Percentiles rank a stretch among this genome's conserved stretches.
phyloP scores from a whole-genome alignment of 305 asterid species.

The Rubia tinctorum region DNA sequence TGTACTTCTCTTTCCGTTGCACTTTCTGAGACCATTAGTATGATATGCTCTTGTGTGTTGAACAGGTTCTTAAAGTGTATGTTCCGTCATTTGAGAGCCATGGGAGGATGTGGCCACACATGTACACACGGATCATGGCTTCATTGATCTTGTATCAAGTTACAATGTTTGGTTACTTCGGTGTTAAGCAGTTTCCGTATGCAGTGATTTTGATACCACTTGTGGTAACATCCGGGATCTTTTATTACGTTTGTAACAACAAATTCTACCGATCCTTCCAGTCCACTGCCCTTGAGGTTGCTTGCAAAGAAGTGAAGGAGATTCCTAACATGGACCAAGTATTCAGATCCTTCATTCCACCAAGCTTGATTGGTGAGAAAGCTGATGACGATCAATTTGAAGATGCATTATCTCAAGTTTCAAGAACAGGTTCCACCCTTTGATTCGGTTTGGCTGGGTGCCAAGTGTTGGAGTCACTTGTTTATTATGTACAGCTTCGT shows the following conservation, averaged over 20 bases:
- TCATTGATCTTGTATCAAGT: slow-evolving; percentile 59
- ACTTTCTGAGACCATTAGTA: background rate
- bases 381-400: slow-evolving; percentile 63
- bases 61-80: slow-evolving; percentile 77
- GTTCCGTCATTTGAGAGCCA: slow-evolving; percentile 80
- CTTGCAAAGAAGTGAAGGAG: slow-evolving; percentile 60
- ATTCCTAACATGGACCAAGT: slow-evolving; percentile 57
- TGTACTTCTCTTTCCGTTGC: background rate
- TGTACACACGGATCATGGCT: slow-evolving; percentile 58
- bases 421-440: slow-evolving; percentile 42
- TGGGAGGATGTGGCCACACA: slow-evolving; percentile 95
- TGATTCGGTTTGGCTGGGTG: slow-evolving; percentile 30
- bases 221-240: slow-evolving; percentile 49
- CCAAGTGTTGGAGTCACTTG: too few relatives aligned
- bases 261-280: slow-evolving; percentile 67
- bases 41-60: background rate
- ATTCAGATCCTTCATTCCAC: slow-evolving; percentile 66
- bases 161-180: slow-evolving; percentile 78
- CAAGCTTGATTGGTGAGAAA: slow-evolving; percentile 60
- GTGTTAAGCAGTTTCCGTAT: slow-evolving; percentile 40
- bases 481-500: background rate
- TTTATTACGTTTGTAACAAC: slow-evolving; percentile 36
- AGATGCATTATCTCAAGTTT: slow-evolving; percentile 59
- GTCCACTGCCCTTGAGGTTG: slow-evolving; percentile 68
- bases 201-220: slow-evolving; percentile 56